A percentile compares a stretch with the other conserved stretches of the same genome.
Evolutionary conservation across 2,329 filamentous ascomycete genomes (phyloP).

Genomic region (Aspergillus sclerotialis): DNA sequence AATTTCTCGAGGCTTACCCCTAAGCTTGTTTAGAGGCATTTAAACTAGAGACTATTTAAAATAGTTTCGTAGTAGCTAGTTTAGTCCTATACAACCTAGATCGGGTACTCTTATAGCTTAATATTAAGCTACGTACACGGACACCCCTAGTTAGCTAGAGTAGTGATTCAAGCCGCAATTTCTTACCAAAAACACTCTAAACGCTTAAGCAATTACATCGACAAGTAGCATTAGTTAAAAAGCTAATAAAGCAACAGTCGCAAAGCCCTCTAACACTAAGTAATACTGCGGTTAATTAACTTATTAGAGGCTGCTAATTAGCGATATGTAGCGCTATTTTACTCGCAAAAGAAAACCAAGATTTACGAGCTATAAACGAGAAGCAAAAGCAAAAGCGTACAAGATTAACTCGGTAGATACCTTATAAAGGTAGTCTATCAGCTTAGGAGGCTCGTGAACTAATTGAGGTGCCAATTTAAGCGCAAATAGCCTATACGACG

Average conservation of each 20-base stretch:
- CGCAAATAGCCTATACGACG: neutral
- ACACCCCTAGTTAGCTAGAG: slow-evolving; percentile 1
- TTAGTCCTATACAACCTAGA: slow-evolving; percentile 3
- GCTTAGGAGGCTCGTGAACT: neutral
- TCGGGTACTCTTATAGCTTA: slow-evolving; percentile 1
- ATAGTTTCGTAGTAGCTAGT: slow-evolving; percentile 4
- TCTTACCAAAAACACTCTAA: slow-evolving; percentile 2
- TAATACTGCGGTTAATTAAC: too few species aligned
- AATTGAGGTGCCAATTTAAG: neutral
- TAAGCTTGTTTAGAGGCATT: neutral
- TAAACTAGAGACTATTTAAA: slow-evolving; percentile 4
- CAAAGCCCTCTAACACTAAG: too few species aligned
- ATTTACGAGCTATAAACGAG: too few species aligned
- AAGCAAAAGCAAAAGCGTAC: neutral
- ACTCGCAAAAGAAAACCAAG: too few species aligned
- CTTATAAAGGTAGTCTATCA: neutral
- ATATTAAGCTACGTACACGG: slow-evolving; percentile 3
- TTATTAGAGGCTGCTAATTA: too few species aligned
- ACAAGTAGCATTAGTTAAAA: slow-evolving; percentile 2
- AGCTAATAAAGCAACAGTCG: slow-evolving; percentile 2
- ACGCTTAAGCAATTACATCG: slow-evolving; percentile 1
- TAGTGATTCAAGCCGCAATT: slow-evolving; percentile 1
- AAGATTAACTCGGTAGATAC: neutral
- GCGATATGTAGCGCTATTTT: too few species aligned
- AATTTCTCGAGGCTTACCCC: too few species aligned